Base-by-base conservation (phyloP, 495 filamentous ascomycete species). In the Penicillium longicatenatum region DNA sequence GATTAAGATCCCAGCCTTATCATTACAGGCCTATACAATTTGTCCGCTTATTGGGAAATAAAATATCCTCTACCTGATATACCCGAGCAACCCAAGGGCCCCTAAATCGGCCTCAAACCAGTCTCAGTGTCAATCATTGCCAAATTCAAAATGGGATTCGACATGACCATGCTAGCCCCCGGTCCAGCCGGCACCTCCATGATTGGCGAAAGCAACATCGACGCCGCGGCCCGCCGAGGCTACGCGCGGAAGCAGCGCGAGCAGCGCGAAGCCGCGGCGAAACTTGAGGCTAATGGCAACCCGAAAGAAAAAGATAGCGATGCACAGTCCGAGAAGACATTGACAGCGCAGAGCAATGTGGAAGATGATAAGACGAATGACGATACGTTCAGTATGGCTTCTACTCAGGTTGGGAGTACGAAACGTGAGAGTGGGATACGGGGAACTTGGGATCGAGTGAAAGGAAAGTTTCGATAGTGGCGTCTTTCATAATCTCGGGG, bases 351-450 rank as follows among this genome's bases (percentile, higher is more conserved):
- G 31, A 35, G 31, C 9, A 35, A 14, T 35, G 9, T 14, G 9
- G 8, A 35, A 35, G 12, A 35, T 35, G 31, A 35, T 35, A 35
- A 1, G 26, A 26, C 4, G 26, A 26, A 41, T 41, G 37, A 16
- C 8, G 41, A 20, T 44, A 20, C 41, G 3, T 20, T 44, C 4
- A n/a, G 17, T 20, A 9, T 44, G 17, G 20, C 20, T 19, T 20
- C 31, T 35, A 35, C 9, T 35, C 31, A 35, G 31, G 31, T 35
- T 35, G 26, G 26, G 26, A 16, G 45, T 21, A 50, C 20, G 31
- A 11, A 20, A 14, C 4, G 16, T 24, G 82, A 85, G 65, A 75
- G 76, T 29, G 19, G 19, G 1, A 46, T 21, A 4, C 19, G 44
- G 10, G 20, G 4, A 4, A 46, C 44, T 21, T 21, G 37, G 37